Conservation (phyloP, 306 rosid species). For the Trifolium subterraneum region DNA sequence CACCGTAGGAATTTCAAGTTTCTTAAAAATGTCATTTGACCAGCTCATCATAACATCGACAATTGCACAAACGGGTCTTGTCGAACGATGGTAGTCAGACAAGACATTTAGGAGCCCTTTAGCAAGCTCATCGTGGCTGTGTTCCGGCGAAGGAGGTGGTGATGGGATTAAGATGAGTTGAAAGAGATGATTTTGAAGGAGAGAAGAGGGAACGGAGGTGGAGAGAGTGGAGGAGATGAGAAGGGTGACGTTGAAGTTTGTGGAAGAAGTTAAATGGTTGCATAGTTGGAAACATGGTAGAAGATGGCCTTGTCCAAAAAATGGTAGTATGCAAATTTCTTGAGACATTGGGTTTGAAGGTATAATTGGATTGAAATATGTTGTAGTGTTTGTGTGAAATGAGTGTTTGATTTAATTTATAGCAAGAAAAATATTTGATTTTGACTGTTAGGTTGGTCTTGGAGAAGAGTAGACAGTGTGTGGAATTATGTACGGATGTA, state of each 20-base stretch:
- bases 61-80: conserved; percentile 59
- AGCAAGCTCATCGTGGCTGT: conserved; percentile 12
- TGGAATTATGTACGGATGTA: not conserved
- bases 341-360: conserved; percentile 36
- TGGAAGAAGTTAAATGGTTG: conserved; percentile 58
- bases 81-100: conserved; percentile 10
- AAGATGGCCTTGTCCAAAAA: conserved; percentile 73
- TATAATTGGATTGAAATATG: not conserved
- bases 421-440: not conserved
- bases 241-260: conserved; percentile 49
- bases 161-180: conserved; percentile 47
- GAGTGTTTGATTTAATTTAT: not conserved
- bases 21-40: conserved; percentile 45
- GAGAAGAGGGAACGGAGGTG: conserved; percentile 57
- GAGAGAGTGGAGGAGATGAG: conserved; percentile 52
- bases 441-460: not conserved
- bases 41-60: conserved; percentile 65
- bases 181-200: conserved; percentile 54
- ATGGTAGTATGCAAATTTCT: conserved; percentile 63
- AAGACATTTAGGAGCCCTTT: conserved; percentile 50
- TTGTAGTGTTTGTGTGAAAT: not conserved
- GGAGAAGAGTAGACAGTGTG: not conserved
- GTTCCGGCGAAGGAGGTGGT: conserved; percentile 13
- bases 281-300: conserved; percentile 70
- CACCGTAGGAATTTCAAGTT: conserved; percentile 55